Evolutionary conservation across 2,329 filamentous ascomycete genomes (phyloP), one percentile per base, ranked within the genome.

Genomic region (Fusarium gaditjirri): DNA sequence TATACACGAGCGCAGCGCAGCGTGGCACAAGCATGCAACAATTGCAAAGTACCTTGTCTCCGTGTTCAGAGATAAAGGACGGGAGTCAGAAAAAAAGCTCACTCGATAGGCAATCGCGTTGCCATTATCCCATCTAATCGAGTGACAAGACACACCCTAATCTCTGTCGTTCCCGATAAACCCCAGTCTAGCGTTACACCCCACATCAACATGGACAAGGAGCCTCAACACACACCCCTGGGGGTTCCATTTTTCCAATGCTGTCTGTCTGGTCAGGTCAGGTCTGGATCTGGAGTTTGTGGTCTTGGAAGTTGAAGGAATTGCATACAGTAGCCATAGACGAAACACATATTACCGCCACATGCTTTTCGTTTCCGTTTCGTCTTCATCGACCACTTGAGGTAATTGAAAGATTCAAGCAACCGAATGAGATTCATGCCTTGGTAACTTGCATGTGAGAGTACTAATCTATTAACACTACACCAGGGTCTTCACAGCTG

Each of bases 51-150:
- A 64, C 63, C 60, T 43, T 39, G 43, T 53, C 57, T 31, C 69
- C 50, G 57, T 54, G 56, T 52, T 55, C 50, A 71, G 53, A 59
- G 65, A 70, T 61, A 59, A 47, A 44, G 43, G 46, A 38, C 49
- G 31, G 42, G 33, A 54, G 46, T 23, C 67, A 55, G 57, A 63
- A 69, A 72, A 72, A 64, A 58, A 41, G 39, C 56, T 70, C 69
- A 70, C 56, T 72, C 65, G 64, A 72, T 71, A 69, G 59, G 68
- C 61, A 70, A 61, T 61, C 65, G 68, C 58, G 44, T 59, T 71
- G 59, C 46, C 59, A 73, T 73, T 73, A 73, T 73, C 71, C 66
- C 71, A 73, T 73, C 71, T 71, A 72, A 73, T 73, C 64, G 70
- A 68, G 70, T 71, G 70, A 62, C 70, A 65, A 61, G 57, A 67